Conservation (phyloP, 805 yeast genomes). For the Candida montana region DNA sequence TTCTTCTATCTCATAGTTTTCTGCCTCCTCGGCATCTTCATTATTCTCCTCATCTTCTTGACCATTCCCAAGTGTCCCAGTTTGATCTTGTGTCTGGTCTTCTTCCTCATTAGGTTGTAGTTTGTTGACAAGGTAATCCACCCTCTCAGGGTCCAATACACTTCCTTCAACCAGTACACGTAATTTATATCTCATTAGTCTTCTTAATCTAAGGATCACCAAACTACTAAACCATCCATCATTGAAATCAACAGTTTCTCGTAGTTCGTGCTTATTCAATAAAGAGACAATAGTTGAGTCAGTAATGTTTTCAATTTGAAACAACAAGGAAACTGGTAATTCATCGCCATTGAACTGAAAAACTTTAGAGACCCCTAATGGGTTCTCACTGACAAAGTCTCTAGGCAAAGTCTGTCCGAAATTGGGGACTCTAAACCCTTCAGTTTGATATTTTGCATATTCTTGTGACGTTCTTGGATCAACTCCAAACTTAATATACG, state of each 20-base stretch:
- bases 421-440: conserved; percentile 51
- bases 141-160: conserved; percentile 34
- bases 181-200: conserved; percentile 68
- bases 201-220: conserved; percentile 58
- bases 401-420: conserved; percentile 28
- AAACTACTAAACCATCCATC: conserved; percentile 79
- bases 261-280: conserved; percentile 34
- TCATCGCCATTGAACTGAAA: conserved; percentile 68
- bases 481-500: conserved; percentile 71
- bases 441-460: conserved; percentile 73
- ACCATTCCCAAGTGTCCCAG: conserved; percentile 22
- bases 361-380: conserved; percentile 35
- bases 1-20: conserved; percentile 30
- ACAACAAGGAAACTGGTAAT: conserved; percentile 63
- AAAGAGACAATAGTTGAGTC: conserved; percentile 55
- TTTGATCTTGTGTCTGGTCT: conserved; percentile 18
- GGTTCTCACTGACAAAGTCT: conserved; percentile 28
- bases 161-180: conserved; percentile 46
- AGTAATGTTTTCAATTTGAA: conserved; percentile 73
- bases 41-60: conserved; percentile 29
- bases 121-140: conserved; percentile 35
- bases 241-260: conserved; percentile 44
- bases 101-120: conserved; percentile 21
- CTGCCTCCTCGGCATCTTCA: conserved; percentile 26
- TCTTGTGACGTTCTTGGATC: conserved; percentile 59